Evolutionary conservation across 1,284 basidiomycete genomes (phyloP).

Genomic region (Cutaneotrichosporon dermatis): DNA sequence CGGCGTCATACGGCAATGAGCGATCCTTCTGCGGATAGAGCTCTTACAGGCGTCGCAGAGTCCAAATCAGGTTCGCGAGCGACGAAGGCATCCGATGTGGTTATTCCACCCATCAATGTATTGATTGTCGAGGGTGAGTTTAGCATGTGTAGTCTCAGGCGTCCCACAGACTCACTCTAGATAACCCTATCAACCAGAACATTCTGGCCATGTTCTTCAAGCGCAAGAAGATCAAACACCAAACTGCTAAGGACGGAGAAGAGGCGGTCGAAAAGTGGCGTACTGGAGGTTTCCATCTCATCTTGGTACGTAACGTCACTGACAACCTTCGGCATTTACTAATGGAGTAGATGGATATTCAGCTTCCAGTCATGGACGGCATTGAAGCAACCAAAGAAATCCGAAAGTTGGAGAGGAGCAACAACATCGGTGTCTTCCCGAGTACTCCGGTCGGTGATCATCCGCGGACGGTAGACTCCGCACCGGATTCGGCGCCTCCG

Average conservation of each 20-base stretch:
- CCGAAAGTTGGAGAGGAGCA: slow-evolving; percentile 69
- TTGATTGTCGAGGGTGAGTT: slow-evolving; percentile 86
- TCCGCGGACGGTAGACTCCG: slow-evolving; percentile 25
- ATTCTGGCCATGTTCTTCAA: slow-evolving; percentile 94
- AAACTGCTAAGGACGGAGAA: slow-evolving; percentile 88
- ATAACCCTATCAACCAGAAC: slow-evolving; percentile 98
- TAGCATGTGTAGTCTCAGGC: no score
- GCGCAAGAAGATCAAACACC: slow-evolving; percentile 92
- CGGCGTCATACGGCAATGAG: neutral
- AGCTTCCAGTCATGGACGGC: slow-evolving; percentile 98
- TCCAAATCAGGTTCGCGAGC: neutral
- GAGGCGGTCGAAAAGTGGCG: slow-evolving; percentile 97
- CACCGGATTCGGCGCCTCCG: slow-evolving; percentile 4
- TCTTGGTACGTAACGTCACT: slow-evolving; percentile 59
- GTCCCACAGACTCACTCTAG: slow-evolving; percentile 50
- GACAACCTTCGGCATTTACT: no score
- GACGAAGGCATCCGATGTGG: slow-evolving; percentile 43
- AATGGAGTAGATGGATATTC: slow-evolving; percentile 87
- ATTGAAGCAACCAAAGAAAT: slow-evolving; percentile 97
- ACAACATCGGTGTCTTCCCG: slow-evolving; percentile 67
- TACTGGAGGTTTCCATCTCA: slow-evolving; percentile 89
- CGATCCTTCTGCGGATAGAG: neutral
- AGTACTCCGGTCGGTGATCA: slow-evolving; percentile 59
- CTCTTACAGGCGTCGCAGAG: neutral
- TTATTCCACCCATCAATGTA: slow-evolving; percentile 91